A percentile compares a stretch with the other conserved stretches of the same genome.
Conservation (phyloP, 257 asterid genomes). For the Solanum megistacrolobum region DNA sequence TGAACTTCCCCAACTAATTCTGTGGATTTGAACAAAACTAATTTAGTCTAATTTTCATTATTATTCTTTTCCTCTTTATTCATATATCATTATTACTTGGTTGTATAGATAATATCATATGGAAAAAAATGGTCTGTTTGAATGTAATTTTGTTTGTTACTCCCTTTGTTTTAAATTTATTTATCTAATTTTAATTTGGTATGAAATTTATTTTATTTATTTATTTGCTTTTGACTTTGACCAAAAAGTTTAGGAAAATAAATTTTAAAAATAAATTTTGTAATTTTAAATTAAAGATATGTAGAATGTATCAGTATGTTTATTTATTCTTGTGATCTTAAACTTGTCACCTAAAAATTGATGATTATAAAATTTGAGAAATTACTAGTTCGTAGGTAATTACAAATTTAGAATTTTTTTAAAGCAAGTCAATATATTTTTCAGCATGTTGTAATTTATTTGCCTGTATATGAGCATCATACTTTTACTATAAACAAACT, state of each 20-base stretch:
- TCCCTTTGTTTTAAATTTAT: no score
- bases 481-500: not conserved
- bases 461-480: not conserved
- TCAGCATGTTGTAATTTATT: not conserved
- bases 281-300: no score
- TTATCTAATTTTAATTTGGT: not conserved
- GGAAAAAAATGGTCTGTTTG: not conserved
- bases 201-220: no score
- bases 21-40: not conserved
- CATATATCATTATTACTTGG: not conserved
- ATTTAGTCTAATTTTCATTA: not conserved
- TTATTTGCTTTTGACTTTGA: not conserved
- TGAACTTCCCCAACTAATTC: not conserved
- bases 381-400: not conserved
- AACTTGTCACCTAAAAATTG: rapidly evolving
- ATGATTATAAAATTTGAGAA: rapidly evolving
- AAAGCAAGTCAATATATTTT: not conserved
- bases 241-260: not conserved
- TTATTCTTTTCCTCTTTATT: not conserved
- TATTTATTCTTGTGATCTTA: not conserved
- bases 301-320: not conserved
- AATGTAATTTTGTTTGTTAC: not conserved
- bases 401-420: rapidly evolving
- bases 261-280: rapidly evolving
- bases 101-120: no score